Percentiles rank a stretch among this genome's conserved stretches.
phyloP scores from a whole-genome alignment of 179 eudicot genomes.

The Camellia oleifera region DNA sequence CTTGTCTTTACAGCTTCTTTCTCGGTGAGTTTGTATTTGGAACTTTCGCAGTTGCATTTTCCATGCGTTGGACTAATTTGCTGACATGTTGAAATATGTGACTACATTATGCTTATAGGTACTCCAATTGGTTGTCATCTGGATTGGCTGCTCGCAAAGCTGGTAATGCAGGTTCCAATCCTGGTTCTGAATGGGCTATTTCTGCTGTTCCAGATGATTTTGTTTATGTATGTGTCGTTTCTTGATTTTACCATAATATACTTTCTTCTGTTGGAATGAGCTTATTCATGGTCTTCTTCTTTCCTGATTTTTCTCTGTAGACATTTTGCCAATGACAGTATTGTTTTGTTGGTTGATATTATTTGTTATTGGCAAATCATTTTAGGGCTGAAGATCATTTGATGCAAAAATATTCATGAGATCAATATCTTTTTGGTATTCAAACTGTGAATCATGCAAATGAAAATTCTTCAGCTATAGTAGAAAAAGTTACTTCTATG shows the following conservation, averaged over 20 bases:
- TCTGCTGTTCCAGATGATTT: conserved; percentile 82
- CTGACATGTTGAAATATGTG: conserved; percentile 2
- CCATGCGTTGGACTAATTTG: background rate
- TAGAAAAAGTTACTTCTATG: background rate
- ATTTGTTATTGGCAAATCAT: background rate
- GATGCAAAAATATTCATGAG: background rate
- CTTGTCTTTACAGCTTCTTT: conserved; percentile 82
- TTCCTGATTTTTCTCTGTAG: background rate
- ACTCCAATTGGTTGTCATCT: conserved; percentile 81
- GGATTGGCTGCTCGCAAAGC: conserved; percentile 75
- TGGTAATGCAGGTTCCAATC: conserved; percentile 43
- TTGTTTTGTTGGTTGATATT: background rate
- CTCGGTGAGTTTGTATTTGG: conserved; percentile 43
- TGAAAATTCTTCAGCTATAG: background rate
- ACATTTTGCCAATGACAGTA: background rate
- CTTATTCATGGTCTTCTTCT: background rate
- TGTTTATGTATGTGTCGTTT: conserved; percentile 52
- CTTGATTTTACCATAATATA: background rate
- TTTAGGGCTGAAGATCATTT: background rate
- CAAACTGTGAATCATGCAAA: background rate
- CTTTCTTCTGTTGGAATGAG: background rate
- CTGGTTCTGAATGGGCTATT: conserved; percentile 84
- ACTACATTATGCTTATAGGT: conserved; percentile 40
- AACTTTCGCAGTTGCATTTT: background rate
- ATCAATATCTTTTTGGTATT: background rate